Conservation (phyloP, 2,329 filamentous ascomycete species). For the Zalaria sp. region DNA sequence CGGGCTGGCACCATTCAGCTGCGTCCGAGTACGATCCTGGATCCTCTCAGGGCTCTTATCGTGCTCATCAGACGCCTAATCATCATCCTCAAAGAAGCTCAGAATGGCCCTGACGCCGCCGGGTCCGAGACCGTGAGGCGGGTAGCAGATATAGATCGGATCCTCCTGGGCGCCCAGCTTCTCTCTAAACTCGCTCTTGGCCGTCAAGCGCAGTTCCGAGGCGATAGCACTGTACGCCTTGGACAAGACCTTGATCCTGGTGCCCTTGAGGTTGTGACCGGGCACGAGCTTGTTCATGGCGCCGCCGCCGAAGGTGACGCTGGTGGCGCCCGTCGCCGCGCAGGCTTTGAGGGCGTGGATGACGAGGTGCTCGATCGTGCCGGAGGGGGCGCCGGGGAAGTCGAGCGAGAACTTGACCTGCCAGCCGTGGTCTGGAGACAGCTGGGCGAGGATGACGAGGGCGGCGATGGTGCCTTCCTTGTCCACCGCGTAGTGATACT, state of each 20-base stretch:
- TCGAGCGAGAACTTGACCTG: constrained; percentile 95
- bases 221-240: constrained; percentile 72
- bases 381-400: constrained; percentile 75
- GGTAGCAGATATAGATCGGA: constrained; percentile 80
- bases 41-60: too few species aligned
- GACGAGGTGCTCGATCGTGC: constrained; percentile 74
- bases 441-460: constrained; percentile 70
- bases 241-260: constrained; percentile 67
- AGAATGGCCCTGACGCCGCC: constrained; percentile 74
- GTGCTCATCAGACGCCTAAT: constrained; percentile 4
- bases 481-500: constrained; percentile 71
- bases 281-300: constrained; percentile 60
- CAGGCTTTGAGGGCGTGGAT: constrained; percentile 53
- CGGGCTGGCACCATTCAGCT: too few species aligned
- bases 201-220: constrained; percentile 65
- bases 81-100: constrained; percentile 72
- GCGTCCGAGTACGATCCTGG: too few species aligned
- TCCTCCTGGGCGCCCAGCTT: constrained; percentile 81
- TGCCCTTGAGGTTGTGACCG: constrained; percentile 67
- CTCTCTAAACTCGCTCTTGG: constrained; percentile 79
- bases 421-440: constrained; percentile 71
- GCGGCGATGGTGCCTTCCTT: constrained; percentile 57
- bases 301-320: constrained; percentile 77
- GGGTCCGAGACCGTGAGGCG: constrained; percentile 69
- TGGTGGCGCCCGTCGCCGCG: constrained; percentile 43